Conservation (phyloP, 768 basidiomycete genomes). For the Lactifluus volemus region DNA sequence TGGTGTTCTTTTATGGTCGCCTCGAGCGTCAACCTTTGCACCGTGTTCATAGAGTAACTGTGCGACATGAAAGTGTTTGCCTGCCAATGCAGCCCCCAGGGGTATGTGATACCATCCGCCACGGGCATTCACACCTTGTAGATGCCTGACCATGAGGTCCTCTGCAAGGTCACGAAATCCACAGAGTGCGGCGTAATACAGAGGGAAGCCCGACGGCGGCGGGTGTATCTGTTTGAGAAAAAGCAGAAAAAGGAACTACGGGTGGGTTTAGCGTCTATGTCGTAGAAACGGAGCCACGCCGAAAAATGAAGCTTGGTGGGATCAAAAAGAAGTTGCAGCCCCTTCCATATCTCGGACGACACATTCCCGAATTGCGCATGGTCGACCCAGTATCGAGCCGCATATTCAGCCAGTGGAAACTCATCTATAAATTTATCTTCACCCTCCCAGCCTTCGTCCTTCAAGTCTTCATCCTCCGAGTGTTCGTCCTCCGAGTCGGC, state of each 20-base stretch:
- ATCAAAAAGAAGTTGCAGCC: no score
- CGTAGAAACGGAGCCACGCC: not conserved
- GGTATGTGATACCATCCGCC: not conserved
- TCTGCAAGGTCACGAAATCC: not conserved
- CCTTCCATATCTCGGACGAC: not conserved
- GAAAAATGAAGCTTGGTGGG: no score
- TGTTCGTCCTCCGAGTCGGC: not conserved
- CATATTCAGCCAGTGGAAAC: not conserved
- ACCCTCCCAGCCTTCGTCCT: no score
- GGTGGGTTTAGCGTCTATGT: not conserved
- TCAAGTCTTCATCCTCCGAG: no score
- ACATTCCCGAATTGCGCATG: not conserved
- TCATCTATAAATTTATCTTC: not conserved
- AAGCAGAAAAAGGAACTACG: not conserved
- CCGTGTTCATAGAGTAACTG: not conserved
- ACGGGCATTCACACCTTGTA: not conserved
- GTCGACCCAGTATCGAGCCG: not conserved
- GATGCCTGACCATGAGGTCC: not conserved
- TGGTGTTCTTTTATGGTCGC: not conserved
- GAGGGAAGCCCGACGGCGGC: not conserved
- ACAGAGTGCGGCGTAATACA: not conserved
- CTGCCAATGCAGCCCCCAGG: not conserved
- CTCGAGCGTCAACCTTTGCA: not conserved
- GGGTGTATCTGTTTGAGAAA: not conserved
- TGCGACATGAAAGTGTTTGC: not conserved